Base-by-base conservation (phyloP, 176 grass and related monocot genomes). In the Oryza australiensis region DNA sequence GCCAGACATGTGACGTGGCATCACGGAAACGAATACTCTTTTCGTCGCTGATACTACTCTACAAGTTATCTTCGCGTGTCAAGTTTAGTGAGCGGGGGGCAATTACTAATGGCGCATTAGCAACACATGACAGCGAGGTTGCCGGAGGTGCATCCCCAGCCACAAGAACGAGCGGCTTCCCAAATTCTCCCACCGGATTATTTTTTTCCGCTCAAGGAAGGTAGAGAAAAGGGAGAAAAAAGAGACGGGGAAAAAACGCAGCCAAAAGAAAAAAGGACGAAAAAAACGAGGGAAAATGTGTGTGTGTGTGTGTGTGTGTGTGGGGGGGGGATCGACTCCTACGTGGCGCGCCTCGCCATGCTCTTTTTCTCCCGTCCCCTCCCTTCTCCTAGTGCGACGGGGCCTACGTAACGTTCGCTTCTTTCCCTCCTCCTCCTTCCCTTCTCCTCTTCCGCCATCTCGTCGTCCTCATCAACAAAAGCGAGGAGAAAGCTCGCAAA, bases 151-250 rank as follows among this genome's bases (percentile, higher is more conserved):
- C n/a, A 87, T 77, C 76, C 85, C 26, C 26, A 95, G 85, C 93
- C 93, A 95, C 93, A 66, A 90, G 90, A 90, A 92, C 67, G 49
- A 84, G 67, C 79, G 85, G 90, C 79, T 73, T 89, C 92, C 71
- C 38, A 83, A 81, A 63, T 59, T 72, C 35, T 62, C 71, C 74
- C 74, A 45, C 62, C 28, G 28, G 62, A 84, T 86, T 82, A 77
- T 79, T 62, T 22, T 66, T 3, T 38, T 55, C 20, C 20, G 1
- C 51, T 18, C 53, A 27, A 73, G 13, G 45, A 60, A 11, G 53
- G 7, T 35, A 20, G 24, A 43, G 24, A 9, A 14, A 23, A 11
- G 63, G 13, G 40, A 12, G 3, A 38, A 5, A 43, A 34, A 16
- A 12, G 15, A 12, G 26, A 18, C 34, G 77, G 35, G 78, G 75